These are phyloP conservation scores for Pythium plurisporium DNA, from an alignment of 352 stramenopile genomes.

Conservation along the genomic window DNA sequence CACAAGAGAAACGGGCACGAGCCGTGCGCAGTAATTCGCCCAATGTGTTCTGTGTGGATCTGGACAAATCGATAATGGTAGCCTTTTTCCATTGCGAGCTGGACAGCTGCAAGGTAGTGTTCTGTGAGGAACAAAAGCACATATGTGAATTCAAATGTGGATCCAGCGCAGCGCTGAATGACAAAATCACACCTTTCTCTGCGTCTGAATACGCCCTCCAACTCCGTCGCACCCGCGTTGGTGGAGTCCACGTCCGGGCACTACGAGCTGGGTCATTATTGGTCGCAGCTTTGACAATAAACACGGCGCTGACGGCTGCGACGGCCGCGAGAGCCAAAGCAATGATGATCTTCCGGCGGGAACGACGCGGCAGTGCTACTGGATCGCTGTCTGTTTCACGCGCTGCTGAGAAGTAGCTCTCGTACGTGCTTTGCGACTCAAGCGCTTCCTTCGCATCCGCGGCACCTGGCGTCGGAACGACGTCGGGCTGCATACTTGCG, in stretches of 20 bases:
- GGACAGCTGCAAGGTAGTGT: slow-evolving; percentile 27
- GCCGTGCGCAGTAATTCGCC: slow-evolving; percentile 18
- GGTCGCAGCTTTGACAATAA: neutral
- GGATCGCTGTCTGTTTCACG: neutral
- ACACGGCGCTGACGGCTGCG: neutral
- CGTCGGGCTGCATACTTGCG: neutral
- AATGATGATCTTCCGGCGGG: neutral
- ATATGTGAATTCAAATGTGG: too few relatives aligned
- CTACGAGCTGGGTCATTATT: neutral
- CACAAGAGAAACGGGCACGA: slow-evolving; percentile 21
- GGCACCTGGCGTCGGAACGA: neutral
- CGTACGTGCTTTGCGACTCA: neutral
- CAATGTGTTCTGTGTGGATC: slow-evolving; percentile 31
- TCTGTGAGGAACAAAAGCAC: too few relatives aligned
- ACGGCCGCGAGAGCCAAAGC: neutral
- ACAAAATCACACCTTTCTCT: slow-evolving; percentile 16
- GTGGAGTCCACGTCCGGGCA: neutral
- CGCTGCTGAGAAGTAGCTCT: neutral
- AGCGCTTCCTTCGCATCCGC: neutral
- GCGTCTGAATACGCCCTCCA: slow-evolving; percentile 16
- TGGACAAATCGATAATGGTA: slow-evolving; percentile 31
- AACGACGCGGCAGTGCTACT: neutral
- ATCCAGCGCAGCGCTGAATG: too few relatives aligned
- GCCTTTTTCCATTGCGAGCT: slow-evolving; percentile 25
- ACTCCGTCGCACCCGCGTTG: slow-evolving; percentile 8